A percentile compares a stretch with the other conserved stretches of the same genome.
Evolutionary conservation across 768 basidiomycete genomes (phyloP).

Genomic region (Lactifluus volemus): DNA sequence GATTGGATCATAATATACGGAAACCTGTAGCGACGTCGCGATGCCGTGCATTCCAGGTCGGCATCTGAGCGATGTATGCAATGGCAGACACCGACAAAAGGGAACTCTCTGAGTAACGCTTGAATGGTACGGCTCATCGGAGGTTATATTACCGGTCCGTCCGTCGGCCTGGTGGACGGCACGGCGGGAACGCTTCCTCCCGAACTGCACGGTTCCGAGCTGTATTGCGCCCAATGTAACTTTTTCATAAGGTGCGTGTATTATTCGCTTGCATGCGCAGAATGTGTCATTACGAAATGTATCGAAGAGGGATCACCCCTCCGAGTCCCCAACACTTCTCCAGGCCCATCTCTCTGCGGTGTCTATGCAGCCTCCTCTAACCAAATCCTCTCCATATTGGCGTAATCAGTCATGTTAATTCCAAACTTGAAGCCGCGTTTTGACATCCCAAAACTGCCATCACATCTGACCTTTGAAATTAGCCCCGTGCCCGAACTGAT

Average conservation of each 20-base stretch:
- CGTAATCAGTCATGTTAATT: background rate
- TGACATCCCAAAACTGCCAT: background rate
- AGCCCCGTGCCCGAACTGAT: conserved; percentile 13
- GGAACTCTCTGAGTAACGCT: too few species aligned
- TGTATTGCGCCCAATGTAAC: background rate
- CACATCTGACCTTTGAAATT: conserved; percentile 2
- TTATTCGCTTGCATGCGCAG: background rate
- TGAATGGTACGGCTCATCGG: too few species aligned
- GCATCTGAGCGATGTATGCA: too few species aligned
- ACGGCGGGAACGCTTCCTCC: too few species aligned
- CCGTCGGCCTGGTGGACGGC: too few species aligned
- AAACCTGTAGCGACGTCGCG: too few species aligned
- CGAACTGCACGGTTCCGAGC: background rate
- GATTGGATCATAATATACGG: too few species aligned
- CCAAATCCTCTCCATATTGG: background rate
- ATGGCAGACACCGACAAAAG: too few species aligned
- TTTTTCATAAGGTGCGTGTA: background rate
- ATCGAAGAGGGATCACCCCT: background rate
- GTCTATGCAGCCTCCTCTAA: background rate
- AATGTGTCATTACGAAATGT: background rate
- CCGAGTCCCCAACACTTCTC: background rate
- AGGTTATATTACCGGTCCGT: too few species aligned
- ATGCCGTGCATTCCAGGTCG: too few species aligned
- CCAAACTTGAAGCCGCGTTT: background rate
- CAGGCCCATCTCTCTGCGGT: background rate